phyloP scores from a whole-genome alignment of 192 early-diverging fungal species.

The Martensiomyces pterosporus region DNA sequence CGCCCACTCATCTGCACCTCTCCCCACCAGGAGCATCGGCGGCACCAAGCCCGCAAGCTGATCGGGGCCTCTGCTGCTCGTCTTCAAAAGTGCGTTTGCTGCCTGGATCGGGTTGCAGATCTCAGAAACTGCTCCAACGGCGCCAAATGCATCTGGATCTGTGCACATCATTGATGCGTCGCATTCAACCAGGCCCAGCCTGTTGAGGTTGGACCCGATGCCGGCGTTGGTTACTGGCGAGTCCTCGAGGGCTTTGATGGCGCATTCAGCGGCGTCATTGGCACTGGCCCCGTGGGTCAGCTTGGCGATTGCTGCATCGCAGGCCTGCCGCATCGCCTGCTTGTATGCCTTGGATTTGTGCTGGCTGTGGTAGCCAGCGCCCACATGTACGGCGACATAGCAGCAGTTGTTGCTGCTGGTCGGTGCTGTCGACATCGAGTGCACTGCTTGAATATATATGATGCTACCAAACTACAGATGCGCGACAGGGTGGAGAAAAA shows the following conservation, averaged over 20 bases:
- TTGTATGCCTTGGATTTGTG: constrained; percentile 17
- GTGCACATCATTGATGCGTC: constrained; percentile 82
- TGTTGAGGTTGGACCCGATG: constrained; percentile 75
- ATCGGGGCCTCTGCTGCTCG: constrained; percentile 11
- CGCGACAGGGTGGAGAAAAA: no score
- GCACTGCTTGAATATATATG: no score
- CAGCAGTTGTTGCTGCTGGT: no score
- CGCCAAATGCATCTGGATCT: constrained; percentile 64
- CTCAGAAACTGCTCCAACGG: constrained; percentile 65
- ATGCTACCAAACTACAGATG: no score
- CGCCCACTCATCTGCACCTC: constrained; percentile 54
- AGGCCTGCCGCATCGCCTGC: constrained; percentile 23
- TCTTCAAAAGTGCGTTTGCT: constrained; percentile 51
- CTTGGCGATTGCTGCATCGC: constrained; percentile 13
- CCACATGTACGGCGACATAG: constrained; percentile 36
- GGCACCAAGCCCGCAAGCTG: constrained; percentile 44
- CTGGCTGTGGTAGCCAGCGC: constrained; percentile 32
- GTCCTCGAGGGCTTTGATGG: constrained; percentile 44
- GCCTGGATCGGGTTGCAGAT: constrained; percentile 65
- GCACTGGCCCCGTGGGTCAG: constrained; percentile 11
- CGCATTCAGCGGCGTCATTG: constrained; percentile 22
- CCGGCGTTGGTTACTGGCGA: constrained; percentile 58
- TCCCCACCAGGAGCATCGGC: constrained; percentile 55
- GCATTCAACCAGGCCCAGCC: constrained; percentile 72
- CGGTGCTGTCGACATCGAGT: no score